Conservation (phyloP, 805 yeast species). For the Danielozyma ontarioensis region DNA sequence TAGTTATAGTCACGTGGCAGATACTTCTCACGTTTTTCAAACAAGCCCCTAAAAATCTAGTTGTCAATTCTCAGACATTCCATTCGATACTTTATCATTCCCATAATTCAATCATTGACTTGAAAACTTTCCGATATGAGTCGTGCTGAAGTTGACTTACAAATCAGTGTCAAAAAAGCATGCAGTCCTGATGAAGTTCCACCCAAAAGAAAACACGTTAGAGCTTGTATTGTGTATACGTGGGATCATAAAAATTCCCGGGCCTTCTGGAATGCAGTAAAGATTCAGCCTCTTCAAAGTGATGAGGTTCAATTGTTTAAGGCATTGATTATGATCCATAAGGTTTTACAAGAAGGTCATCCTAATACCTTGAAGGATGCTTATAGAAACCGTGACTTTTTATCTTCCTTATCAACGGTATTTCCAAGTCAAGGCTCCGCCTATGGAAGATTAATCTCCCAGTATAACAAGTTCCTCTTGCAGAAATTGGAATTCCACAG, state of each 20-base stretch:
- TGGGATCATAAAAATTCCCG: constrained; percentile 90
- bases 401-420: constrained; percentile 63
- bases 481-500: constrained; percentile 79
- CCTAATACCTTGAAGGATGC: constrained; percentile 78
- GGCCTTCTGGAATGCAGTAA: constrained; percentile 81
- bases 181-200: constrained; percentile 82
- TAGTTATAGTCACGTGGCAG: too few species aligned
- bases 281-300: constrained; percentile 70
- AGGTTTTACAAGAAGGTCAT: constrained; percentile 98
- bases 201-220: constrained; percentile 92
- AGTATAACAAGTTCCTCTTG: constrained; percentile 65
- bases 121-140: constrained; percentile 22
- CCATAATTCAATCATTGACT: too few species aligned
- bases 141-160: constrained; percentile 43
- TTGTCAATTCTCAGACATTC: too few species aligned
- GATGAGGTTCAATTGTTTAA: constrained; percentile 86
- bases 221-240: constrained; percentile 91
- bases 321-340: constrained; percentile 78
- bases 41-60: too few species aligned
- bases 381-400: constrained; percentile 70
- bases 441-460: constrained; percentile 71
- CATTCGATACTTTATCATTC: too few species aligned
- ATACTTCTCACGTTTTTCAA: too few species aligned
- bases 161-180: constrained; percentile 70
- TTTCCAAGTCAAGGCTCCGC: constrained; percentile 39